phyloP scores from a whole-genome alignment of 805 yeast species.

The Saturnispora ahearnii region DNA sequence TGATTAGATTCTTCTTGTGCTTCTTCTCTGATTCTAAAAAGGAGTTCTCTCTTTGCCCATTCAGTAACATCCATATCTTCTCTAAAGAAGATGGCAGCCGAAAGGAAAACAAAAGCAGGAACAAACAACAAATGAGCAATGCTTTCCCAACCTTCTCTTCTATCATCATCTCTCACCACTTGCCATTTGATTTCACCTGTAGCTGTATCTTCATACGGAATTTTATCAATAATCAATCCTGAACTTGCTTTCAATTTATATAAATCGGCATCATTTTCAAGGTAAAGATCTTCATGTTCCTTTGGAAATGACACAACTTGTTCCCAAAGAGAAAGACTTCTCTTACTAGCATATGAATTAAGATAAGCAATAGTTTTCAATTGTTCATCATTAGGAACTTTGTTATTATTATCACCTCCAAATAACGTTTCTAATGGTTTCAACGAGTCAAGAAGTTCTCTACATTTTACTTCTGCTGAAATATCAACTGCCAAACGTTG shows the following conservation, averaged over 20 bases:
- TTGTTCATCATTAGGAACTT: conserved; percentile 58
- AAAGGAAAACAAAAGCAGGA: conserved; percentile 55
- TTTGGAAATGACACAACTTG: conserved; percentile 36
- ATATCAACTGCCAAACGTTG: conserved; percentile 9
- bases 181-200: conserved; percentile 77
- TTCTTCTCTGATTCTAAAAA: conserved; percentile 65
- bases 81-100: conserved; percentile 43
- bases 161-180: conserved; percentile 56
- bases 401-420: conserved; percentile 42
- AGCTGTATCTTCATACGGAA: conserved; percentile 71
- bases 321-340: conserved; percentile 45
- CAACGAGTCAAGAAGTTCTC: conserved; percentile 50
- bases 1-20: conserved; percentile 47
- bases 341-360: conserved; percentile 47
- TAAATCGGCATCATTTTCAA: conserved; percentile 55
- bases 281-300: conserved; percentile 44
- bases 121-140: conserved; percentile 63
- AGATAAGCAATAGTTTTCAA: conserved; percentile 64
- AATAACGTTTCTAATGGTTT: conserved; percentile 60
- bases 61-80: conserved; percentile 44
- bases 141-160: conserved; percentile 80
- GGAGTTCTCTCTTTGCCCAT: conserved; percentile 80
- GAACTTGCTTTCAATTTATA: conserved; percentile 47
- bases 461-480: conserved; percentile 46
- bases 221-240: conserved; percentile 67